These are phyloP conservation scores for Periconia sp. DNA, from an alignment of 2,329 filamentous ascomycete genomes.

Conservation along the genomic window DNA sequence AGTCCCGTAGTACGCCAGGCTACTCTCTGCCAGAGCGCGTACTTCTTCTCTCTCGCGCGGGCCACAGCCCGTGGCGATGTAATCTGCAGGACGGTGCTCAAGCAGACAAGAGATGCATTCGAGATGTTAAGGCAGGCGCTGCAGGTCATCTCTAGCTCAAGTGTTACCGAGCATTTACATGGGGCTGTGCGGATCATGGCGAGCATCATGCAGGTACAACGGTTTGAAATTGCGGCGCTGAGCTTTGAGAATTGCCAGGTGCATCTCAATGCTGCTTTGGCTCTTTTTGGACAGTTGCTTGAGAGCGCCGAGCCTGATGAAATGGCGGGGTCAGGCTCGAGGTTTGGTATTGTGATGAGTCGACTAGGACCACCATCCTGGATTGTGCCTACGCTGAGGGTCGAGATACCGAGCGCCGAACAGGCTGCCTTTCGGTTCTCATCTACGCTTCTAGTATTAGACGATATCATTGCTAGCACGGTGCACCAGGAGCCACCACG, in stretches of 20 bases:
- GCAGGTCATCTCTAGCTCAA: constrained; percentile 7
- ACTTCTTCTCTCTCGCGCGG: constrained; percentile 51
- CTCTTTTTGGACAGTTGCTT: constrained; percentile 53
- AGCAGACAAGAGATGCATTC: constrained; percentile 14
- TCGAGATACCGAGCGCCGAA: constrained; percentile 38
- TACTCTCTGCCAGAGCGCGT: constrained; percentile 56
- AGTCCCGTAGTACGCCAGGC: constrained; percentile 47
- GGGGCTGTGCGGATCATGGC: constrained; percentile 35
- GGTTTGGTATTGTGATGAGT: constrained; percentile 5
- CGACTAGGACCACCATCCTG: constrained; percentile 7
- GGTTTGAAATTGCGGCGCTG: constrained; percentile 57
- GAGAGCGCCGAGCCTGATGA: neutral
- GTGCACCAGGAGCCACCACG: constrained; percentile 35
- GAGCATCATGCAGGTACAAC: constrained; percentile 60
- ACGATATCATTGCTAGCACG: constrained; percentile 47
- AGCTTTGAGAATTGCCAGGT: constrained; percentile 58
- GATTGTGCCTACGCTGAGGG: neutral
- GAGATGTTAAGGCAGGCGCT: constrained; percentile 11
- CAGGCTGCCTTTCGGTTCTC: constrained; percentile 48
- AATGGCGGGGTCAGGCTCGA: neutral
- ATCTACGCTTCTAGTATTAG: constrained; percentile 39
- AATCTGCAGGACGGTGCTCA: constrained; percentile 12
- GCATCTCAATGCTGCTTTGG: constrained; percentile 58
- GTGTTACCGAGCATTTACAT: constrained; percentile 14
- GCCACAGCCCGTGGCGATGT: constrained; percentile 1